A percentile compares a stretch with the other conserved stretches of the same genome.
Evolutionary conservation across 495 filamentous ascomycete species (phyloP).

Genomic region (Penicillium samsonianum): DNA sequence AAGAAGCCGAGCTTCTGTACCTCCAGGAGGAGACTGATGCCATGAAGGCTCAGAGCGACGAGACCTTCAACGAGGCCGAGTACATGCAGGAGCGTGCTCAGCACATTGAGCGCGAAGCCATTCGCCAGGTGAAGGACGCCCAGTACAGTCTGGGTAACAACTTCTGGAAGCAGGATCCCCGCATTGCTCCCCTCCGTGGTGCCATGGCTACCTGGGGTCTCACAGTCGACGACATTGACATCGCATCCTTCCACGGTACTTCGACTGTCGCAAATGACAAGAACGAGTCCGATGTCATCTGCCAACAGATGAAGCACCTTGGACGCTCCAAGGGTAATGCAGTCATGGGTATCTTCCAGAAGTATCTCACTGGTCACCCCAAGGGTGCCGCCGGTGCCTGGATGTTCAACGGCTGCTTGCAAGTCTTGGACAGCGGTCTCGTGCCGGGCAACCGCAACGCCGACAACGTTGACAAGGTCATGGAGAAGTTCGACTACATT

Average conservation of each 20-base stretch:
- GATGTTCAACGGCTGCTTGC: conserved; percentile 99
- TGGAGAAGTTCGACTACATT: conserved; percentile 98
- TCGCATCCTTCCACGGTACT: conserved; percentile 98
- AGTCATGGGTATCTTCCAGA: conserved; percentile 97
- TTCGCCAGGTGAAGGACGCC: conserved; percentile 87
- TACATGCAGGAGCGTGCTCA: conserved; percentile 81
- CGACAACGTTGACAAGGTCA: conserved; percentile 92
- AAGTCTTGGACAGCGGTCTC: conserved; percentile 88
- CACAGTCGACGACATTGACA: conserved; percentile 91
- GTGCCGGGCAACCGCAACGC: conserved; percentile 98
- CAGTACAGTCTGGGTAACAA: conserved; percentile 90
- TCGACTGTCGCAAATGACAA: conserved; percentile 99
- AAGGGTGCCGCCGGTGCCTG: conserved; percentile 99
- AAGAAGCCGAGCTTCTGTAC: conserved; percentile 90
- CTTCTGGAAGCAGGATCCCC: conserved; percentile 95
- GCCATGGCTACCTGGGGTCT: conserved; percentile 96
- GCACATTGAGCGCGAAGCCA: conserved; percentile 87
- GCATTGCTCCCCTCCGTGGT: conserved; percentile 91
- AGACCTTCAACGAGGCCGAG: conserved; percentile 72
- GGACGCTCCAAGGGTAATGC: conserved; percentile 96
- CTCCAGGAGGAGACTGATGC: conserved; percentile 87
- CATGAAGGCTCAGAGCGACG: conserved; percentile 74
- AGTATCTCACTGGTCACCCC: conserved; percentile 97
- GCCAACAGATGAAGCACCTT: conserved; percentile 93
- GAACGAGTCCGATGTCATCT: conserved; percentile 97